A percentile compares a stretch with the other conserved stretches of the same genome.
phyloP scores from a whole-genome alignment of 2,329 filamentous ascomycete species.

The Zymoseptoria ardabiliae region DNA sequence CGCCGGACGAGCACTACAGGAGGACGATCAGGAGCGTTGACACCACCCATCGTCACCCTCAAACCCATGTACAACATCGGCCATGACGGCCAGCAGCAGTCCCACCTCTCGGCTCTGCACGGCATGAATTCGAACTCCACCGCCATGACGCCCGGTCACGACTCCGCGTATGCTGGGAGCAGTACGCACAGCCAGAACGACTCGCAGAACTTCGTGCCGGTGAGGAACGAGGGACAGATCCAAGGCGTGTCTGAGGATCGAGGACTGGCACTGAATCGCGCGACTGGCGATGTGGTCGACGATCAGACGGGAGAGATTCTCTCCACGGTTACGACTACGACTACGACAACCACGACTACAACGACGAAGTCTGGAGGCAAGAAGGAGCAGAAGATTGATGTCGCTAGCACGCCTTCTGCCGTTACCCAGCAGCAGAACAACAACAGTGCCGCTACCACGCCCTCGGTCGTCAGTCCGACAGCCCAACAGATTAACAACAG shows the following conservation, averaged over 20 bases:
- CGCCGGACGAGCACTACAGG: neutral
- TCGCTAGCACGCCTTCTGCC: slow-evolving; percentile 7
- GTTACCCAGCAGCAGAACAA: neutral
- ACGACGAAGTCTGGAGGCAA: slow-evolving; percentile 15
- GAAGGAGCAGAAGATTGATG: slow-evolving; percentile 15
- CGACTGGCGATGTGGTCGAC: slow-evolving; percentile 25
- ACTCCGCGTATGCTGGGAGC: slow-evolving; percentile 21
- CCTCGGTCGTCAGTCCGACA: neutral
- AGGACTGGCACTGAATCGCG: slow-evolving; percentile 22
- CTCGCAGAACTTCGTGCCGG: slow-evolving; percentile 16
- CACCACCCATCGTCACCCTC: neutral
- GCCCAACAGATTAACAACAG: slow-evolving; percentile 7
- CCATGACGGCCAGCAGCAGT: neutral
- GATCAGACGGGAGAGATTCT: slow-evolving; percentile 26
- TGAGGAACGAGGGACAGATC: slow-evolving; percentile 24
- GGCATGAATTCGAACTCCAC: neutral
- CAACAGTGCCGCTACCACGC: neutral
- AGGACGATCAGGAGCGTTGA: neutral
- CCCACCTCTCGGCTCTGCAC: neutral
- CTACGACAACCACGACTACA: slow-evolving; percentile 27
- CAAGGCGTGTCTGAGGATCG: slow-evolving; percentile 20
- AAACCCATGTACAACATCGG: neutral
- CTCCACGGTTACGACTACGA: slow-evolving; percentile 26
- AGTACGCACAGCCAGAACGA: slow-evolving; percentile 12
- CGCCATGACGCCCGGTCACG: slow-evolving; percentile 5